Evolutionary conservation across 352 stramenopile species (phyloP).

Genomic region (Phytophthora colocasiae): DNA sequence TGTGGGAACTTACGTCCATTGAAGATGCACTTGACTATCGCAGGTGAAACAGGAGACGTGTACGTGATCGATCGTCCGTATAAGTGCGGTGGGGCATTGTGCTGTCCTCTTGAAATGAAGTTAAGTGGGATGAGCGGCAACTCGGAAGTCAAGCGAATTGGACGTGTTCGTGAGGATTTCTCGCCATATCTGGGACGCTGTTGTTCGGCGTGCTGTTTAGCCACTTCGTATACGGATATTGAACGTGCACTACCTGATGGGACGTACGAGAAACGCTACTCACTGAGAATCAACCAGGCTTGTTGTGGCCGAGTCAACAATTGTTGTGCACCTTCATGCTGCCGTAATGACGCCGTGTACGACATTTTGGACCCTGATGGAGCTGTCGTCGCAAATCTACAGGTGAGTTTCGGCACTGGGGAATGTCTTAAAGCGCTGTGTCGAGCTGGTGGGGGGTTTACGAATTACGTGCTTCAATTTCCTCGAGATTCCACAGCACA

Average conservation of each 20-base stretch:
- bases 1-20: no score
- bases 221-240: slow-evolving; percentile 73
- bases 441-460: slow-evolving; percentile 46
- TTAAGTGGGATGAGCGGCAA: slow-evolving; percentile 35
- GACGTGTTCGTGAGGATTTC: slow-evolving; percentile 63
- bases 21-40: no score
- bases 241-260: slow-evolving; percentile 35
- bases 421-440: slow-evolving; percentile 39
- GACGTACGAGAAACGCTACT: slow-evolving; percentile 63
- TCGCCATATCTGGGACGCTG: slow-evolving; percentile 56
- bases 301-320: slow-evolving; percentile 76
- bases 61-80: no score
- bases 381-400: slow-evolving; percentile 56
- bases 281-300: slow-evolving; percentile 53
- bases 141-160: slow-evolving; percentile 34
- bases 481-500: slow-evolving; percentile 36
- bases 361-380: slow-evolving; percentile 69
- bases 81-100: no score
- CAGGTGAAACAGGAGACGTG: no score
- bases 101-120: slow-evolving; percentile 57
- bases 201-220: slow-evolving; percentile 52
- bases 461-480: slow-evolving; percentile 50
- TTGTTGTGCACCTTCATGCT: slow-evolving; percentile 71
- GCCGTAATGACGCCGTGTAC: slow-evolving; percentile 69
- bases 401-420: slow-evolving; percentile 55